These are phyloP conservation scores for Phytophthora melonis DNA, from an alignment of 352 stramenopile species.

Conservation along the genomic window DNA sequence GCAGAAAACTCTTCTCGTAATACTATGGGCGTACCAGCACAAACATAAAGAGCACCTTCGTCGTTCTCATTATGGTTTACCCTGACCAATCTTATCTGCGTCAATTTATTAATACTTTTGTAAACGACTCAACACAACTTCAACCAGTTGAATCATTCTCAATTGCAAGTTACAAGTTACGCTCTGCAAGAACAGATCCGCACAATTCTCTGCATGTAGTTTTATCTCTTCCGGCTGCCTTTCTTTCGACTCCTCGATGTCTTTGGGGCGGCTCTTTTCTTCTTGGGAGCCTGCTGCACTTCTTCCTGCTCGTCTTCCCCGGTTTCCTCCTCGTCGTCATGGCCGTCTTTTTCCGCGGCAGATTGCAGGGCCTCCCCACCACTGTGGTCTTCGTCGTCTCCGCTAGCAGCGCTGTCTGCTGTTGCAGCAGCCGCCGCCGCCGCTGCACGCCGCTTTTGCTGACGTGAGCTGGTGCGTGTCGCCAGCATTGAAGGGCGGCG, in stretches of 20 bases:
- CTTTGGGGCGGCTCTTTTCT: constrained; percentile 44
- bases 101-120: too few species aligned
- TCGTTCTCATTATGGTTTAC: too few species aligned
- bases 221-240: constrained; percentile 53
- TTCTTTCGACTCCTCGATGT: constrained; percentile 58
- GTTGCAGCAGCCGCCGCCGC: constrained; percentile 47
- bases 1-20: too few species aligned
- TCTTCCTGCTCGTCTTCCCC: constrained; percentile 34
- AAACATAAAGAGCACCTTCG: too few species aligned
- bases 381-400: constrained; percentile 48
- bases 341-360: constrained; percentile 31
- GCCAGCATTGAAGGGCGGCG: constrained; percentile 55
- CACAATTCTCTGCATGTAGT: constrained; percentile 21
- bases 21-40: too few species aligned
- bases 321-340: constrained; percentile 31
- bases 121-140: too few species aligned
- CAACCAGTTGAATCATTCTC: too few species aligned
- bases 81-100: too few species aligned
- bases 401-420: constrained; percentile 37
- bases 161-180: too few species aligned
- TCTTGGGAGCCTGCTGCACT: constrained; percentile 31
- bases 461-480: constrained; percentile 73
- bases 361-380: constrained; percentile 29
- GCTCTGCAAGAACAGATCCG: too few species aligned
- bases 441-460: constrained; percentile 63